Conservation (phyloP, 768 basidiomycete genomes). For the Kwoniella botswanensis region DNA sequence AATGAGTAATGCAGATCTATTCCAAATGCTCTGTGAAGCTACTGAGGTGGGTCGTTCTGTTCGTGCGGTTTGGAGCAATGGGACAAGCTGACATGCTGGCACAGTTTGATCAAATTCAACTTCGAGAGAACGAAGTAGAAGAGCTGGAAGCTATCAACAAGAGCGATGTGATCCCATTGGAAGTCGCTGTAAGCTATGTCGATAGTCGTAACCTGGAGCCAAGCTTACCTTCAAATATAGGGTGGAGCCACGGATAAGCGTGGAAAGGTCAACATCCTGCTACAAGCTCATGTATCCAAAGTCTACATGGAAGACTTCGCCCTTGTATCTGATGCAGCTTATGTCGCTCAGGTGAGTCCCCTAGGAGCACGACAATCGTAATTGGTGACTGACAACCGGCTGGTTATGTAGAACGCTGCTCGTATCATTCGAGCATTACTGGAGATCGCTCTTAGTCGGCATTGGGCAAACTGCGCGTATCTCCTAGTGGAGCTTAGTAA, state of each 20-base stretch:
- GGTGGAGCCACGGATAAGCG: constrained; percentile 69
- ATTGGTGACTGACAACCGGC: no score
- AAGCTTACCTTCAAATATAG: constrained; percentile 57
- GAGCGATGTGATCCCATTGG: constrained; percentile 69
- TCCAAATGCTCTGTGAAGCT: constrained; percentile 82
- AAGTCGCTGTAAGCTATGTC: constrained; percentile 68
- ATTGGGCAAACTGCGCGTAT: constrained; percentile 81
- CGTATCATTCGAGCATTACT: constrained; percentile 92
- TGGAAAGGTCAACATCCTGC: constrained; percentile 92
- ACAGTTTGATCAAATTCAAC: constrained; percentile 92
- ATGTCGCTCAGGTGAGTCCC: constrained; percentile 73
- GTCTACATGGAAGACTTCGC: constrained; percentile 90
- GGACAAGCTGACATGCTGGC: neutral
- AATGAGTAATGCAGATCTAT: constrained; percentile 92
- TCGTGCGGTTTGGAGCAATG: neutral
- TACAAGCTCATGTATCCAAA: constrained; percentile 87
- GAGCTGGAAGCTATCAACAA: constrained; percentile 75
- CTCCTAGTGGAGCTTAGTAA: constrained; percentile 91
- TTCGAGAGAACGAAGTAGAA: constrained; percentile 83
- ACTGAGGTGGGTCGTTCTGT: constrained; percentile 70
- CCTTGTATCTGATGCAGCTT: constrained; percentile 90
- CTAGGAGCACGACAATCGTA: neutral
- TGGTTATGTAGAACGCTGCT: constrained; percentile 69
- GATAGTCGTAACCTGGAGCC: neutral
- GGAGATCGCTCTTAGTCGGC: constrained; percentile 89